phyloP scores from a whole-genome alignment of 352 stramenopile species.

The Phytophthora sansomeana region DNA sequence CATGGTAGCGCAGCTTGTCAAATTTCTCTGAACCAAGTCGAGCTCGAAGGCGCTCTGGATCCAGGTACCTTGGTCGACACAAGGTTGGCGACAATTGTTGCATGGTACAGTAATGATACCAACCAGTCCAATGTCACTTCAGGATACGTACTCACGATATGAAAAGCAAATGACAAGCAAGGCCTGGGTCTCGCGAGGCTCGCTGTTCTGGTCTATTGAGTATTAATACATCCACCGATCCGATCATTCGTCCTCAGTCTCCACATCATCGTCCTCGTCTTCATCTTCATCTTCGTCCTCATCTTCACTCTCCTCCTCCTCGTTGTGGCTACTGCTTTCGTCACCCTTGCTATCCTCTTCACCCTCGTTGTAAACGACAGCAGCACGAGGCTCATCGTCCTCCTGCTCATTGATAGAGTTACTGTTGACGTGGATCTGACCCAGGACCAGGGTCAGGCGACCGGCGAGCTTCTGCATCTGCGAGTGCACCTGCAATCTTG shows the following conservation, averaged over 20 bases:
- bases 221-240: constrained; percentile 55
- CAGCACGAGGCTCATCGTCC: constrained; percentile 57
- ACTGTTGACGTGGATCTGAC: constrained; percentile 81
- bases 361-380: constrained; percentile 78
- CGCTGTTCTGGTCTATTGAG: constrained; percentile 57
- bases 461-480: constrained; percentile 87
- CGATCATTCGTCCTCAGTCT: constrained; percentile 49
- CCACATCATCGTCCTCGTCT: constrained; percentile 38
- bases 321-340: constrained; percentile 58
- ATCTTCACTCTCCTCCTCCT: constrained; percentile 53
- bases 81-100: constrained; percentile 50
- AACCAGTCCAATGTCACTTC: neutral
- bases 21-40: constrained; percentile 46
- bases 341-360: constrained; percentile 51
- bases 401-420: constrained; percentile 44
- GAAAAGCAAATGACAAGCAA: constrained; percentile 38
- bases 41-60: constrained; percentile 58
- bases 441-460: constrained; percentile 81
- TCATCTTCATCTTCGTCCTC: constrained; percentile 48
- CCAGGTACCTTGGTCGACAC: constrained; percentile 61
- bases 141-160: constrained; percentile 18
- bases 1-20: constrained; percentile 54
- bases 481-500: constrained; percentile 81
- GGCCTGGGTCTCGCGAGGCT: constrained; percentile 28
- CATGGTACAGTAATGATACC: constrained; percentile 5